These are phyloP conservation scores for Mucor racemosus DNA, from an alignment of 371 early-diverging fungal species.

Conservation along the genomic window DNA sequence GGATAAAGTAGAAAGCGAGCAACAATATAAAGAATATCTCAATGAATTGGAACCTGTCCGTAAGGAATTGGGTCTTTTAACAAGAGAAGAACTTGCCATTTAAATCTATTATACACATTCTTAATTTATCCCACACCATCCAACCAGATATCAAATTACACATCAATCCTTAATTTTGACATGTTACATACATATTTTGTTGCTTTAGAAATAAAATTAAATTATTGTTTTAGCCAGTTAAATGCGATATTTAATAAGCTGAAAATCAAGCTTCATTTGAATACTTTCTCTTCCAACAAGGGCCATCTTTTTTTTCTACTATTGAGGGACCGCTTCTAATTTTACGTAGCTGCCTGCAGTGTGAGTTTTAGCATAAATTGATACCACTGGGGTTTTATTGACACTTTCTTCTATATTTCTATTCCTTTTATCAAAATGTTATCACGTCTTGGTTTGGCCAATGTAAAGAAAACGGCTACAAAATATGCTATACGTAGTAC, in stretches of 20 bases:
- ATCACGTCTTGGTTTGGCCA: conserved; percentile 2
- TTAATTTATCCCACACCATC: no score
- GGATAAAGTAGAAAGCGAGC: conserved; percentile 82
- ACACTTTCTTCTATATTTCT: not conserved
- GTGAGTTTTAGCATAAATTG: not conserved
- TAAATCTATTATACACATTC: no score
- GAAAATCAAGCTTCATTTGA: not conserved
- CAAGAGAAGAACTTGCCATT: no score
- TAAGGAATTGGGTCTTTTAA: conserved; percentile 79
- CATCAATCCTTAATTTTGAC: no score
- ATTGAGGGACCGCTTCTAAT: conserved; percentile 6
- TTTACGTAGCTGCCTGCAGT: not conserved
- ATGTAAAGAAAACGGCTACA: conserved; percentile 6
- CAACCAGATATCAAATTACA: no score
- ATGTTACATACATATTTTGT: conserved; percentile 44
- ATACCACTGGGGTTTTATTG: conserved; percentile 5
- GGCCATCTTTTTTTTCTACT: not conserved
- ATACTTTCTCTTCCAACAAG: not conserved
- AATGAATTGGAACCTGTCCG: conserved; percentile 65
- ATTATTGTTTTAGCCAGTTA: not conserved
- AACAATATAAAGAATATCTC: conserved; percentile 87
- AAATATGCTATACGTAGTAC: conserved; percentile 14
- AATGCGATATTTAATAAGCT: not conserved
- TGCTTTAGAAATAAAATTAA: conserved; percentile 47
- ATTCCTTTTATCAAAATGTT: not conserved